Percentiles rank a stretch among this genome's conserved stretches.
phyloP scores from a whole-genome alignment of 306 rosid genomes.

The Vigna angularis region DNA sequence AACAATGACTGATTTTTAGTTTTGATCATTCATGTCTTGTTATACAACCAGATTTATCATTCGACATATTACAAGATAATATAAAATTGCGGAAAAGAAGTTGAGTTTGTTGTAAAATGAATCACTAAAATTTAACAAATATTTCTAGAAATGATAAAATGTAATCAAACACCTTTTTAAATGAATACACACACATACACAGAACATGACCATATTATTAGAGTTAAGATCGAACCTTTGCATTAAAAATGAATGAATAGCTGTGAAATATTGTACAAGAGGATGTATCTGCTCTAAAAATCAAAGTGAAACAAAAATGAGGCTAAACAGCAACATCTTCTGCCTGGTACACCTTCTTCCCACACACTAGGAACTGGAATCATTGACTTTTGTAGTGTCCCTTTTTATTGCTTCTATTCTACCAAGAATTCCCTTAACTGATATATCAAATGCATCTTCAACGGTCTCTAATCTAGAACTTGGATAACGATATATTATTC shows the following conservation, averaged over 20 bases:
- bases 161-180: too few relatives aligned
- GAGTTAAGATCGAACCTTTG: neutral
- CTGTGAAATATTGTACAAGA: neutral
- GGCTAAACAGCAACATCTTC: neutral
- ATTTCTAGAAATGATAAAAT: too few relatives aligned
- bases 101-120: too few relatives aligned
- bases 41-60: too few relatives aligned
- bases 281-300: neutral
- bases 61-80: too few relatives aligned
- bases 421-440: slow-evolving; percentile 58
- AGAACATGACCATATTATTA: neutral
- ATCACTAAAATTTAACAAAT: too few relatives aligned
- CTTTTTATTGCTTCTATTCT: slow-evolving; percentile 49
- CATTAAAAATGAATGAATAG: neutral
- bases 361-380: neutral
- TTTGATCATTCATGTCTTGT: too few relatives aligned
- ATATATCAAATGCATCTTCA: slow-evolving; percentile 68
- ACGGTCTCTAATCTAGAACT: slow-evolving; percentile 37
- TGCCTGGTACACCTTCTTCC: slow-evolving; percentile 11
- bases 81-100: too few relatives aligned
- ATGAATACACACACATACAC: too few relatives aligned
- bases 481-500: slow-evolving; percentile 54
- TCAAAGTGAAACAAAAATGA: slow-evolving; percentile 7
- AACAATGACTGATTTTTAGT: too few relatives aligned
- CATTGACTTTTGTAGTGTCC: slow-evolving; percentile 7